Percentiles rank a stretch among this genome's conserved stretches.
phyloP scores from a whole-genome alignment of 495 filamentous ascomycete species.

The Xylaria venustula region DNA sequence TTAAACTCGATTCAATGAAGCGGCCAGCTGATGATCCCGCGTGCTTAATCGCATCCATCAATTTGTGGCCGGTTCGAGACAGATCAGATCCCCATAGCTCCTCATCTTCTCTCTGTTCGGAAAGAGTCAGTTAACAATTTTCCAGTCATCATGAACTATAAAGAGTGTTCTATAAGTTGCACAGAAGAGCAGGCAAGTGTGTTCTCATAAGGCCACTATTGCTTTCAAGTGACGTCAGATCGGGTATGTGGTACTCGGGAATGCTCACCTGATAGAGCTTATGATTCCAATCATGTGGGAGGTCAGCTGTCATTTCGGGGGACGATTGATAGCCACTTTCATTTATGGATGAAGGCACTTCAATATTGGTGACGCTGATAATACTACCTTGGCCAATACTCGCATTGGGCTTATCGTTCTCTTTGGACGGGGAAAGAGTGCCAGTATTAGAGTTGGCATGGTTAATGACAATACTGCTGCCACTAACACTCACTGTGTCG shows the following conservation, averaged over 20 bases:
- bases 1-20: slow-evolving; percentile 44
- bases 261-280: slow-evolving; percentile 52
- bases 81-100: slow-evolving; percentile 66
- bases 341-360: background rate
- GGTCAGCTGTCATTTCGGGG: slow-evolving; percentile 30
- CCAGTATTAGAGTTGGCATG: slow-evolving; percentile 7
- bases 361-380: background rate
- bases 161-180: background rate
- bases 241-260: background rate
- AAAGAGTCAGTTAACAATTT: background rate
- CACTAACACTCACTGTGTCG: slow-evolving; percentile 36
- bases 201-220: too few species aligned
- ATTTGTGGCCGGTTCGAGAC: slow-evolving; percentile 39
- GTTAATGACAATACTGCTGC: slow-evolving; percentile 25
- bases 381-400: background rate
- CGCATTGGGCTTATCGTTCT: background rate
- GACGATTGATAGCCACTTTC: background rate
- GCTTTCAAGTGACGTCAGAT: too few species aligned
- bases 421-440: background rate
- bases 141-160: background rate
- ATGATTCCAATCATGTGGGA: slow-evolving; percentile 63
- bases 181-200: too few species aligned
- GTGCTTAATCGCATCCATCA: slow-evolving; percentile 52
- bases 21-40: slow-evolving; percentile 50
- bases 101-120: slow-evolving; percentile 74